phyloP scores from a whole-genome alignment of 345 rosid species.

The Erodium maritimum region DNA sequence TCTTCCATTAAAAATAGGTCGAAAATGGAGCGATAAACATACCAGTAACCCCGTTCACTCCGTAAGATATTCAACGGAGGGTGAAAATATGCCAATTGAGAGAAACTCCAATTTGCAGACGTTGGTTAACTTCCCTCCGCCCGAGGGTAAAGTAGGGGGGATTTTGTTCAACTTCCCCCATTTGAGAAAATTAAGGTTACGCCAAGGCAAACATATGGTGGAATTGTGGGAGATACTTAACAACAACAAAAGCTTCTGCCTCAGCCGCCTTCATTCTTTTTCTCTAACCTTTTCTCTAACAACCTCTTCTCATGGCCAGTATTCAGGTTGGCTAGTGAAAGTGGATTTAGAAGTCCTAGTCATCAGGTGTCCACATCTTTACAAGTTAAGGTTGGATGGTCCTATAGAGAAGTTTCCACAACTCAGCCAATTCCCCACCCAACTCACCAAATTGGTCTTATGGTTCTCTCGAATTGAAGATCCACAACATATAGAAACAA shows the following conservation, averaged over 20 bases:
- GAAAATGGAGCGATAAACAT: background rate
- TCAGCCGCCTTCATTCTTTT: background rate
- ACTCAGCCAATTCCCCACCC: constrained; percentile 15
- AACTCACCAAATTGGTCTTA: constrained; percentile 24
- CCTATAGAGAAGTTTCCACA: constrained; percentile 18
- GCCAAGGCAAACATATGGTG: accelerated
- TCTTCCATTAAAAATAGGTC: constrained; percentile 12
- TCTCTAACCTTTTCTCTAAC: too few relatives aligned
- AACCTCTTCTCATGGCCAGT: too few relatives aligned
- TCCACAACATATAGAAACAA: constrained; percentile 27
- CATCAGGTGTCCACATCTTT: constrained; percentile 4
- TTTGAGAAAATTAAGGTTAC: constrained; percentile 9
- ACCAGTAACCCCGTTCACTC: too few relatives aligned
- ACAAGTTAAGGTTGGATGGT: constrained; percentile 1
- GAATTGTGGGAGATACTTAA: background rate
- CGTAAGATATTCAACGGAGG: background rate
- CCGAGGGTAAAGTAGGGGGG: constrained; percentile 1
- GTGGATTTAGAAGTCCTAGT: background rate
- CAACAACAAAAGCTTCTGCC: constrained; percentile 4
- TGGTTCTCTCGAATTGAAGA: constrained; percentile 17
- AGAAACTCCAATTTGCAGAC: constrained; percentile 7
- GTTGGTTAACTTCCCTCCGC: constrained; percentile 13
- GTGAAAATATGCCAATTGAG: constrained; percentile 6
- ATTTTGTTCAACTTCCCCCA: constrained; percentile 3
- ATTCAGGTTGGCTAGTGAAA: too few relatives aligned